Base-by-base conservation (phyloP, 2,329 filamentous ascomycete genomes). In the Venturia asperata region DNA sequence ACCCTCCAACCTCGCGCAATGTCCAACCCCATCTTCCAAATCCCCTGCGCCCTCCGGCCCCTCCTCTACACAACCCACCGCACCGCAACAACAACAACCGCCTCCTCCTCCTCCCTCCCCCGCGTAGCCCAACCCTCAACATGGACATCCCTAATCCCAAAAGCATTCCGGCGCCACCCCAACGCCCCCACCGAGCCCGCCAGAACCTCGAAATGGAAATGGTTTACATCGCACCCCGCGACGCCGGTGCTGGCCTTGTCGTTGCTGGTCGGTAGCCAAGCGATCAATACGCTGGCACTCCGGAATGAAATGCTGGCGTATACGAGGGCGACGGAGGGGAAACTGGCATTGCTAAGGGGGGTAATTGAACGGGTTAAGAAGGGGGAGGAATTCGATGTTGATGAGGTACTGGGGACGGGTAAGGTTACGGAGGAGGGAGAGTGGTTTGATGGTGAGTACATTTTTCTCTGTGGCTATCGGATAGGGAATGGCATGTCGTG, bases 231-330 rank as follows among this genome's bases (percentile, higher is more conserved):
- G 72, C 75, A 80, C 24, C 82, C 92, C 30, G 82, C 83, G 1
- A 82, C 91, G 19, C 70, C 83, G 67, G 92, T 89, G 77, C 85
- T 93, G 66, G 72, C 84, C 66, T 74, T 86, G 2, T 81, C 89
- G 6, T 80, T 92, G 49, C 82, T 97, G 68, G 93, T 97, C 68
- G 95, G 95, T 4, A 96, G 91, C 67, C 96, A 97, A 82, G 90
- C 93, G 17, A 97, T 99, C 70, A 90, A 97, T 71, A 90, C 94
- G 82, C 88, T 99, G 72, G 82, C 87, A 43, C 75, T 97, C 71
- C 88, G 87, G 71, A 90, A 89, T 70, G 87, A 92, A 62, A 89
- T 87, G 72, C 81, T 83, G 41, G 85, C 87, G 11, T 92, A 89
- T 70, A 85, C 82, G 72, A 85, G 92, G 62, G 86, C 87, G 69